phyloP scores from a whole-genome alignment of 2,329 filamentous ascomycete species.

The Neopestalotiopsis rosae region DNA sequence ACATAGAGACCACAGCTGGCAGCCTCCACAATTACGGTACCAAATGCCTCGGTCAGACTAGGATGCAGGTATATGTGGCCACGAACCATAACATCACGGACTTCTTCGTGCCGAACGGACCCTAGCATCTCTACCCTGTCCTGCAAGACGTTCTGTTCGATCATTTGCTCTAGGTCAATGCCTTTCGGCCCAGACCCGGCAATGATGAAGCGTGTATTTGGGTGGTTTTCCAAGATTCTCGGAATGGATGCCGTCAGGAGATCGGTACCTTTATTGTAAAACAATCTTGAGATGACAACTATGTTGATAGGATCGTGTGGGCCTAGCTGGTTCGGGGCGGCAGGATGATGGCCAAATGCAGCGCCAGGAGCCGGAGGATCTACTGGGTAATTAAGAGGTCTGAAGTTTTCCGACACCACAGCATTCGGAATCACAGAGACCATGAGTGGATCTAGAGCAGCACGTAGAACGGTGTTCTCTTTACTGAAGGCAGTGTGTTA shows the following conservation, averaged over 20 bases:
- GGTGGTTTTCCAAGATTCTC: conserved; percentile 84
- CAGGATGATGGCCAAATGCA: conserved; percentile 48
- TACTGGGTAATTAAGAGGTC: conserved; percentile 63
- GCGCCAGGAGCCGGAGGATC: conserved; percentile 31
- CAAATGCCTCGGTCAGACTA: conserved; percentile 94
- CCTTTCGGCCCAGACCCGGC: conserved; percentile 95
- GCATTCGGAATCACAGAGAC: conserved; percentile 98
- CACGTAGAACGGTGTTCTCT: conserved; percentile 94
- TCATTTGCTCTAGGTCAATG: conserved; percentile 97
- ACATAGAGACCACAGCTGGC: conserved; percentile 96
- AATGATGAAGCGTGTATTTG: conserved; percentile 96
- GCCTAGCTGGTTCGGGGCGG: conserved; percentile 71
- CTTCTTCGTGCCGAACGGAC: conserved; percentile 91
- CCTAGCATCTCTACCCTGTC: conserved; percentile 93
- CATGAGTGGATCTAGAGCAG: conserved; percentile 93
- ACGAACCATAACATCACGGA: conserved; percentile 95
- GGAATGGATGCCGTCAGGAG: conserved; percentile 96
- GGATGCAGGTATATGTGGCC: conserved; percentile 97
- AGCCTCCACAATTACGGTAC: conserved; percentile 96
- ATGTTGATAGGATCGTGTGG: conserved; percentile 92
- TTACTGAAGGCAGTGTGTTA: conserved; percentile 65
- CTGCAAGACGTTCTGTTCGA: conserved; percentile 92
- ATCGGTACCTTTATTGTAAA: conserved; percentile 98
- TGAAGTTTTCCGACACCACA: conserved; percentile 95
- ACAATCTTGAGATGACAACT: conserved; percentile 94